phyloP scores from a whole-genome alignment of 2,329 filamentous ascomycete species.

The Ophiostoma sp. region DNA sequence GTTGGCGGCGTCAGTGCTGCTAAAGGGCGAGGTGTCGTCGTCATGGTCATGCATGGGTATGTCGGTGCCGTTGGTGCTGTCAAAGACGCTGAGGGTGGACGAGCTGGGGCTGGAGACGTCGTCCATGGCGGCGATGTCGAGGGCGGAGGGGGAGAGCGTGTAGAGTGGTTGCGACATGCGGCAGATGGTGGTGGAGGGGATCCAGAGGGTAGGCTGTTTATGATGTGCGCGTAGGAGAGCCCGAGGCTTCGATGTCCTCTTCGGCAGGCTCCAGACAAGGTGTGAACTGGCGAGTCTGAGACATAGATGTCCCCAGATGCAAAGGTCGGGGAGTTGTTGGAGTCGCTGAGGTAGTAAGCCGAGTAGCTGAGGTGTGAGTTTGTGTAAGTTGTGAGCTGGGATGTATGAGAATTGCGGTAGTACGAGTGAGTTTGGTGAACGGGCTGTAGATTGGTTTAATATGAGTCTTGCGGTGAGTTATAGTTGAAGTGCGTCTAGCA shows the following conservation, averaged over 20 bases:
- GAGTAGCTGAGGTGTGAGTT: not conserved
- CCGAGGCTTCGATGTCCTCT: constrained; percentile 19
- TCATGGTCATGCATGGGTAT: constrained; percentile 20
- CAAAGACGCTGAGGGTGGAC: constrained; percentile 26
- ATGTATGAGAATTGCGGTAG: not conserved
- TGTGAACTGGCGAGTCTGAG: constrained; percentile 13
- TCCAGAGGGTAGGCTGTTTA: not conserved
- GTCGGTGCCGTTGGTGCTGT: constrained; percentile 22
- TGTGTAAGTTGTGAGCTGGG: not conserved
- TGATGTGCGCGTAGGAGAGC: not conserved
- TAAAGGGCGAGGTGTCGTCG: constrained; percentile 22
- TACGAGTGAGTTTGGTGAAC: too few species aligned
- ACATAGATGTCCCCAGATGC: constrained; percentile 23
- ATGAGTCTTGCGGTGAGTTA: too few species aligned
- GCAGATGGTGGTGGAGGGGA: not conserved
- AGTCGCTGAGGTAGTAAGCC: not conserved
- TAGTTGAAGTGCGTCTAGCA: too few species aligned
- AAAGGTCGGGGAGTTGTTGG: not conserved
- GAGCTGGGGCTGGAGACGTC: constrained; percentile 26
- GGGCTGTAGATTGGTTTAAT: too few species aligned
- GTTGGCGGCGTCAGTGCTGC: constrained; percentile 15
- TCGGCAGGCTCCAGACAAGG: constrained; percentile 22
- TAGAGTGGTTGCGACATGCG: constrained; percentile 1
- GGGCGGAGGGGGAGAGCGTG: not conserved
- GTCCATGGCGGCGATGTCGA: constrained; percentile 22